These are phyloP conservation scores for Tausonia pullulans DNA, from an alignment of 1,284 basidiomycete genomes.

Conservation along the genomic window DNA sequence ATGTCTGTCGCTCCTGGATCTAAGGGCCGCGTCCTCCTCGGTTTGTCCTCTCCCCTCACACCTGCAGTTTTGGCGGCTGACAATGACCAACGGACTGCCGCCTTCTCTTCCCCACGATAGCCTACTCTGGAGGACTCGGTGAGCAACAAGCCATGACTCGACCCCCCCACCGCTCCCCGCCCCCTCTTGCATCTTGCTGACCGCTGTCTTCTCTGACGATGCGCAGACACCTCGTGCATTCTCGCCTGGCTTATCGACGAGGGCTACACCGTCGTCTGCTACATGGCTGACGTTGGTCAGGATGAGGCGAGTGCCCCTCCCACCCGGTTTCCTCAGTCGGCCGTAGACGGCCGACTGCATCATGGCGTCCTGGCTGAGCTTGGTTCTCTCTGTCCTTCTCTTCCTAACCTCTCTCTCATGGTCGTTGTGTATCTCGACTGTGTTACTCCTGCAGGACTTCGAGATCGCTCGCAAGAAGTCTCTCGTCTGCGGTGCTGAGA, in stretches of 20 bases:
- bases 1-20: constrained; percentile 25
- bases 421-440: not conserved
- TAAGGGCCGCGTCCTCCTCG: constrained; percentile 73
- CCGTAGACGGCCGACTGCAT: too few relatives aligned
- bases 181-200: constrained; percentile 3
- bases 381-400: constrained; percentile 2
- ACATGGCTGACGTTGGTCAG: constrained; percentile 98
- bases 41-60: too few relatives aligned
- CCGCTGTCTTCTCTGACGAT: not conserved
- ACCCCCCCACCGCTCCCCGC: not conserved
- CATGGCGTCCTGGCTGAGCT: not conserved
- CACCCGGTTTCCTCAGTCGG: not conserved
- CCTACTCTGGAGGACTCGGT: constrained; percentile 98
- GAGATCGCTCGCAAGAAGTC: constrained; percentile 87
- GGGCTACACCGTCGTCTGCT: constrained; percentile 93
- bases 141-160: constrained; percentile 27
- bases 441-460: constrained; percentile 57
- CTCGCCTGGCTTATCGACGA: constrained; percentile 95
- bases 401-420: not conserved
- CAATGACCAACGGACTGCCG: too few relatives aligned
- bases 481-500: constrained; percentile 81
- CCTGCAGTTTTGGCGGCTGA: too few relatives aligned
- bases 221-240: constrained; percentile 85
- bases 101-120: constrained; percentile 27
- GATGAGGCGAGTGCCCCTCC: constrained; percentile 56